Evolutionary conservation across 2,329 filamentous ascomycete genomes (phyloP).

Genomic region (Neonectria sp.): DNA sequence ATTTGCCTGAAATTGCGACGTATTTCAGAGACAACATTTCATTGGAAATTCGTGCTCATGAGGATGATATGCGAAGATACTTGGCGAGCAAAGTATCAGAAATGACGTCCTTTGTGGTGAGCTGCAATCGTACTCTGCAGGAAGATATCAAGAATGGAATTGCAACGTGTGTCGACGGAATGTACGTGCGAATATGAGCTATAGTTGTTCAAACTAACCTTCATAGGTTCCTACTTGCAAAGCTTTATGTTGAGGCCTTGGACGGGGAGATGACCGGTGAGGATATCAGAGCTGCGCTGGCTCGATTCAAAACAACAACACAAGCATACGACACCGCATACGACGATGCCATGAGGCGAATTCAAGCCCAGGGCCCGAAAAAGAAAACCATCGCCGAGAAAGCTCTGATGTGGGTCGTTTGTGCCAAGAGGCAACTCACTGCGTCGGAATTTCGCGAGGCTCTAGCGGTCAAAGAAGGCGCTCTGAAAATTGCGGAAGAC

Average conservation of each 20-base stretch:
- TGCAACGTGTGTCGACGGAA: constrained; percentile 26
- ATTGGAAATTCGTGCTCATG: constrained; percentile 35
- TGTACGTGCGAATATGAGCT: constrained; percentile 20
- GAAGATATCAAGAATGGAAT: constrained; percentile 29
- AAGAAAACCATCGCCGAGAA: constrained; percentile 53
- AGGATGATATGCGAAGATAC: constrained; percentile 34
- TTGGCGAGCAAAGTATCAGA: neutral
- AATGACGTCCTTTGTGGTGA: neutral
- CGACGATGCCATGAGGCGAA: constrained; percentile 56
- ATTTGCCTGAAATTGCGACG: constrained; percentile 25
- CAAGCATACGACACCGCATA: constrained; percentile 55
- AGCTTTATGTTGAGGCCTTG: constrained; percentile 27
- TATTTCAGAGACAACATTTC: constrained; percentile 1
- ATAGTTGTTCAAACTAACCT: neutral
- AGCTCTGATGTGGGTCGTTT: constrained; percentile 58
- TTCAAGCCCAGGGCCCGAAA: constrained; percentile 53
- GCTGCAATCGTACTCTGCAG: neutral
- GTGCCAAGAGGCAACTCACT: constrained; percentile 51
- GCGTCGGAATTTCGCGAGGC: constrained; percentile 58
- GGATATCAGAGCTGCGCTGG: too few relatives aligned
- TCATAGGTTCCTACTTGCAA: constrained; percentile 33
- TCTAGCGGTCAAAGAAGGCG: constrained; percentile 52
- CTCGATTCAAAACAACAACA: neutral
- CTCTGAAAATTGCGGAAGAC: constrained; percentile 49
- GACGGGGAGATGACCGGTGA: constrained; percentile 3